Evolutionary conservation across 2,329 filamentous ascomycete genomes (phyloP).

Genomic region (Penicillium paneum): DNA sequence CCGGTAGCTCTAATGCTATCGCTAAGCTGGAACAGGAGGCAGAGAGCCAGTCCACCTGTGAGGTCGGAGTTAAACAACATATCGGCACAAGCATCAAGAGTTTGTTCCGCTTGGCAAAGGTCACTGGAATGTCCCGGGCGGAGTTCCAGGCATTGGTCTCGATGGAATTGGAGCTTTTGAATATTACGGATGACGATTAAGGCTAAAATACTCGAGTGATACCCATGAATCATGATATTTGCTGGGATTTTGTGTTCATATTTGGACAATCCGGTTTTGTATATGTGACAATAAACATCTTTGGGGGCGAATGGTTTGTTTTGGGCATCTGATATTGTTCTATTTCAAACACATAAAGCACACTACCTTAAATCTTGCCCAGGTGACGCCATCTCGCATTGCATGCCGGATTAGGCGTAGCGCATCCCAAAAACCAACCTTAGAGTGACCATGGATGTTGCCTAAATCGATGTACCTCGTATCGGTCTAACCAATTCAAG

Average conservation of each 20-base stretch:
- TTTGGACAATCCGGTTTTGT: constrained; percentile 6
- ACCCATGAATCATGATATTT: constrained; percentile 21
- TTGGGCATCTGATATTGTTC: not conserved
- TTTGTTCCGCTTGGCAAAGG: constrained; percentile 58
- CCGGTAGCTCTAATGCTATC: constrained; percentile 42
- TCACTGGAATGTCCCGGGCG: constrained; percentile 55
- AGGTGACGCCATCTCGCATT: constrained; percentile 3
- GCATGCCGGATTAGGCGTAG: constrained; percentile 9
- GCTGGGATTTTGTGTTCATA: constrained; percentile 6
- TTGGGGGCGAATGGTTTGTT: not conserved
- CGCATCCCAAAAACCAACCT: not conserved
- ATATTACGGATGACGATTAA: constrained; percentile 52
- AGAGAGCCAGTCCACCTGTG: constrained; percentile 52
- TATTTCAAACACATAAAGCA: not conserved
- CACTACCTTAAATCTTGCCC: not conserved
- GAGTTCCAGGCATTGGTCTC: constrained; percentile 61
- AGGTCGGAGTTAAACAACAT: constrained; percentile 61
- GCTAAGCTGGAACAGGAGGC: constrained; percentile 55
- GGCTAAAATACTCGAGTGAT: constrained; percentile 14
- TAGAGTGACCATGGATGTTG: not conserved
- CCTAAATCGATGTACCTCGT: not conserved
- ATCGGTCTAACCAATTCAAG: not conserved
- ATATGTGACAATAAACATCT: constrained; percentile 4
- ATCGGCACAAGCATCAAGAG: constrained; percentile 63
- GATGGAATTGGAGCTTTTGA: constrained; percentile 57